phyloP scores from a whole-genome alignment of 2,329 filamentous ascomycete genomes.

The Pezizomycotina sp. region DNA sequence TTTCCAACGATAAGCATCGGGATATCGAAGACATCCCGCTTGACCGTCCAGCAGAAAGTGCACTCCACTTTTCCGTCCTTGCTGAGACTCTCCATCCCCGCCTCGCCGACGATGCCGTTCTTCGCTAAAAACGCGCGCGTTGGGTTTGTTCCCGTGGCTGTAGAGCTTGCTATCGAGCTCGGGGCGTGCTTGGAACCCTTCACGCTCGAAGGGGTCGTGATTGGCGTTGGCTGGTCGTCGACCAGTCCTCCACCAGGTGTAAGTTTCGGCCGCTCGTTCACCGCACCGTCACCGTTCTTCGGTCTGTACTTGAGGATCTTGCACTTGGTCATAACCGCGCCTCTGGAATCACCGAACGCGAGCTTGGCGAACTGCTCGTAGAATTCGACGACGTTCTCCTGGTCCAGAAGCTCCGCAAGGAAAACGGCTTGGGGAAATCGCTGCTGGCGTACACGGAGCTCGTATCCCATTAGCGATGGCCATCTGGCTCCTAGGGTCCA shows the following conservation, averaged over 20 bases:
- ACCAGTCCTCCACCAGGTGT: no score
- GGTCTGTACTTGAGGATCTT: conserved; percentile 67
- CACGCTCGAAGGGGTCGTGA: conserved; percentile 7
- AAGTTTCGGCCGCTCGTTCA: no score
- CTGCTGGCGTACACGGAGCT: no score
- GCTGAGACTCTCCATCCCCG: conserved; percentile 66
- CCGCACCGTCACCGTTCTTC: conserved; percentile 17
- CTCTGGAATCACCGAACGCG: conserved; percentile 78
- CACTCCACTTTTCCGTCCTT: conserved; percentile 86
- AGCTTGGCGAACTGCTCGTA: conserved; percentile 90
- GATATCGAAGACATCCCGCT: conserved; percentile 93
- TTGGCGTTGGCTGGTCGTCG: conserved; percentile 10
- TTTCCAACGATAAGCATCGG: conserved; percentile 98
- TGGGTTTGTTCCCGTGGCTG: conserved; percentile 21
- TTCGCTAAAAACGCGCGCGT: conserved; percentile 24
- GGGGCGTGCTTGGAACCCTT: conserved; percentile 23
- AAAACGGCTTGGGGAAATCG: conserved; percentile 58
- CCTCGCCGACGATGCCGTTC: conserved; percentile 43
- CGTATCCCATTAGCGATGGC: no score
- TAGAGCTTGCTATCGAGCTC: conserved; percentile 8
- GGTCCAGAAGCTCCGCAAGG: conserved; percentile 79
- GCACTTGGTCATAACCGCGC: conserved; percentile 66
- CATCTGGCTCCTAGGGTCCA: conserved; percentile 32
- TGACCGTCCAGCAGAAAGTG: conserved; percentile 93
- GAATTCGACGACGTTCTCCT: conserved; percentile 83